Evolutionary conservation across 495 filamentous ascomycete species (phyloP).

Genomic region (Xylaria sp.): DNA sequence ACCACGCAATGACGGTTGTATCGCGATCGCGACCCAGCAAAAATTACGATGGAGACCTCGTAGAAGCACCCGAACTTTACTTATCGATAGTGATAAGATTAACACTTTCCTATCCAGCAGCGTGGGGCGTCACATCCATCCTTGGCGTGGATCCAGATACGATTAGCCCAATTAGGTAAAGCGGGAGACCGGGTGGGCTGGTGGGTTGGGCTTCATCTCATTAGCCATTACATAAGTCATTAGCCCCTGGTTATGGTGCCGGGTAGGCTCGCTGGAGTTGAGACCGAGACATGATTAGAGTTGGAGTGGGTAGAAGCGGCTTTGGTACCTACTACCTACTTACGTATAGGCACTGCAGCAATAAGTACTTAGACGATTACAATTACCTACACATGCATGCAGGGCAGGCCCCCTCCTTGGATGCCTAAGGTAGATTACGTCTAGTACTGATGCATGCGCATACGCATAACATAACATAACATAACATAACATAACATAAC

Average conservation of each 20-base stretch:
- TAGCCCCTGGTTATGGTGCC: not conserved
- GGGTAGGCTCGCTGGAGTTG: constrained; percentile 7
- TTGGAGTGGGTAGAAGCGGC: constrained; percentile 11
- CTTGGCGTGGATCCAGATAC: not conserved
- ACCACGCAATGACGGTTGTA: constrained; percentile 11
- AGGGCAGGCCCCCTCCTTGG: not conserved
- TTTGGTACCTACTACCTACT: constrained; percentile 5
- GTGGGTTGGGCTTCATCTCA: not conserved
- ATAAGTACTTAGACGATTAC: not conserved
- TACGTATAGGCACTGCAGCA: too few species aligned
- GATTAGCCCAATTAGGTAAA: not conserved
- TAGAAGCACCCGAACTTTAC: not conserved
- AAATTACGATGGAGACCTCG: constrained; percentile 13
- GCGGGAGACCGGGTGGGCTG: not conserved
- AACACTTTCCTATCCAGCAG: not conserved
- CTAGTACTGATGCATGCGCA: constrained; percentile 10
- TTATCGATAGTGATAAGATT: constrained; percentile 29
- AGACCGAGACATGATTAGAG: not conserved
- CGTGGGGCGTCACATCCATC: not conserved
- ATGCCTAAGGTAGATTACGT: constrained; percentile 4
- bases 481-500: too few species aligned
- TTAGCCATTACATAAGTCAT: not conserved
- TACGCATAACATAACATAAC: too few species aligned
- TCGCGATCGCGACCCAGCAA: constrained; percentile 8
- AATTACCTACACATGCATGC: not conserved